A percentile compares a stretch with the other conserved stretches of the same genome.
Evolutionary conservation across 768 basidiomycete species (phyloP).

Genomic region (Mrakia hoshinonis): DNA sequence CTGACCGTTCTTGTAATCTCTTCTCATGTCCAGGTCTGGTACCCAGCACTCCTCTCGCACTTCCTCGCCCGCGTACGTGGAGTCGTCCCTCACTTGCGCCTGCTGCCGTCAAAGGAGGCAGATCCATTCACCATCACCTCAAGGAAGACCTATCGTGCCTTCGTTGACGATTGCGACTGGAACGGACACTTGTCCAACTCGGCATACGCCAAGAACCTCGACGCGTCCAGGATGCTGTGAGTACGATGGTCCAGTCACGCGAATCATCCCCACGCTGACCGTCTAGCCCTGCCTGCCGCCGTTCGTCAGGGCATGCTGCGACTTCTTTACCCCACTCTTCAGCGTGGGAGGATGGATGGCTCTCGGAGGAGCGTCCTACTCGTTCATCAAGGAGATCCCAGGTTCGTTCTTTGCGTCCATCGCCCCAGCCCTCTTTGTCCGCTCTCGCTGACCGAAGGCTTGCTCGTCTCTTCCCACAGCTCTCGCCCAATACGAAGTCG

Average conservation of each 20-base stretch:
- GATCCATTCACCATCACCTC: neutral
- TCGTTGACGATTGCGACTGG: neutral
- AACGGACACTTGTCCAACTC: neutral
- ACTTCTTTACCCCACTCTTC: slow-evolving; percentile 29
- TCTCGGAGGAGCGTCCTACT: slow-evolving; percentile 35
- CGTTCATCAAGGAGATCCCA: slow-evolving; percentile 42
- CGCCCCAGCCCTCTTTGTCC: neutral
- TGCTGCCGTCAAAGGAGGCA: neutral
- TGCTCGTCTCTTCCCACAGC: slow-evolving; percentile 15
- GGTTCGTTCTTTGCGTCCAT: neutral
- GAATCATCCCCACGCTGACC: neutral
- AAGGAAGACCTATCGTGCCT: neutral
- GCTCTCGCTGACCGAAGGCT: neutral
- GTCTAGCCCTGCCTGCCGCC: neutral
- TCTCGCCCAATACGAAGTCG: slow-evolving; percentile 37
- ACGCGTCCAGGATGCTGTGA: neutral
- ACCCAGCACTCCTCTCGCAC: neutral
- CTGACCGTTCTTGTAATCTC: neutral
- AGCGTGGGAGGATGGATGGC: slow-evolving; percentile 34
- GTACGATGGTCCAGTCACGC: neutral
- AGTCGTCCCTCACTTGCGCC: neutral
- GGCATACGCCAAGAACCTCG: neutral
- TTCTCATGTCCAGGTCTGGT: neutral
- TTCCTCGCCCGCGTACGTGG: neutral
- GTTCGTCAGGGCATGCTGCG: neutral